phyloP scores from a whole-genome alignment of 169 alveolate genomes.

The Plasmodium coatneyi region DNA sequence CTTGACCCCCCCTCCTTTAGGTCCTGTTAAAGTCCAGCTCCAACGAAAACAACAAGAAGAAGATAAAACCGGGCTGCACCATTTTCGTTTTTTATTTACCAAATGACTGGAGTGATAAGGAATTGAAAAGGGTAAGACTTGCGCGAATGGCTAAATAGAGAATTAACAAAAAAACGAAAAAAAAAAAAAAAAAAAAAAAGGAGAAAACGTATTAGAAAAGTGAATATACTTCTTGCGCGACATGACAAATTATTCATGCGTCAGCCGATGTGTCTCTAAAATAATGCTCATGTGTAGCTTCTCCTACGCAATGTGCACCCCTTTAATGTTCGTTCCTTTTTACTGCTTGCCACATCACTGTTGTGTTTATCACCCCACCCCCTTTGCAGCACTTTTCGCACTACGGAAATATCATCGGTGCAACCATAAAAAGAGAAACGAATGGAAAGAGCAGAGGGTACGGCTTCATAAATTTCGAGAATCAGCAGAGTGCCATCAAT shows the following conservation, averaged over 20 bases:
- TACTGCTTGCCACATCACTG: not conserved
- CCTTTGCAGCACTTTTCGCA: conserved; percentile 83
- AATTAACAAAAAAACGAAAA: too few species aligned
- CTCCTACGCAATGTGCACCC: not conserved
- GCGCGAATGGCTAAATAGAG: not conserved
- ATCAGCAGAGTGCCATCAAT: conserved; percentile 87
- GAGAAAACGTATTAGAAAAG: not conserved
- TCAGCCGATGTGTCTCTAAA: not conserved
- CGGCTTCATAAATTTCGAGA: conserved; percentile 92
- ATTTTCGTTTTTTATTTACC: conserved; percentile 72
- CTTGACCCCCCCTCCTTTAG: not conserved
- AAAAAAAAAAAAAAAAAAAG: not conserved
- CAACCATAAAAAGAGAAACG: conserved; percentile 87
- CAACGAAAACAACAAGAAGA: conserved; percentile 55
- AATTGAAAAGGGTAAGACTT: conserved; percentile 47
- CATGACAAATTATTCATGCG: not conserved
- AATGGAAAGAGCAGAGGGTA: conserved; percentile 90
- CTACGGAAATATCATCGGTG: conserved; percentile 86
- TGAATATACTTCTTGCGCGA: not conserved
- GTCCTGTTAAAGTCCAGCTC: conserved; percentile 60
- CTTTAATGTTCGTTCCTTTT: not conserved
- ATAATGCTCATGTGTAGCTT: not conserved
- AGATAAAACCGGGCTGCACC: conserved; percentile 73
- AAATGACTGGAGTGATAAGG: conserved; percentile 76
- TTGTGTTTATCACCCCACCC: not conserved